Percentiles rank a stretch among this genome's conserved stretches.
These are phyloP conservation scores for Penicillium ucsense DNA, from an alignment of 495 filamentous ascomycete species.

Conservation along the genomic window DNA sequence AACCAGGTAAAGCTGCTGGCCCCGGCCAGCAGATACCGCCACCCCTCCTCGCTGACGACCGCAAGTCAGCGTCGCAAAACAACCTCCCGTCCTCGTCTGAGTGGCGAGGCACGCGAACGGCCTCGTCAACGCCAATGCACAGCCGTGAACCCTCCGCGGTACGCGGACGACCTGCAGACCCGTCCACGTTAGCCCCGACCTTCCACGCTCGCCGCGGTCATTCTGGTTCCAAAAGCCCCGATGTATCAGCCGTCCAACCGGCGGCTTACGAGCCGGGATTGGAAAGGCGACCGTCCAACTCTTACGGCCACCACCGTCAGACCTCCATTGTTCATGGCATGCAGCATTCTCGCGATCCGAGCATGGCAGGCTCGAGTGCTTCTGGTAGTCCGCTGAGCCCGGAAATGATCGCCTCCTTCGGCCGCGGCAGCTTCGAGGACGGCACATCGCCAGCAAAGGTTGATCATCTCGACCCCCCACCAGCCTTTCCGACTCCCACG, in stretches of 20 bases:
- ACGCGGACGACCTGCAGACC: constrained; percentile 34
- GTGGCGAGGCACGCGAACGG: constrained; percentile 30
- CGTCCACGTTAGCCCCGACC: constrained; percentile 29
- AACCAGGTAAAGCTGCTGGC: constrained; percentile 33
- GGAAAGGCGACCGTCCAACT: constrained; percentile 59
- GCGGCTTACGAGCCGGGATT: constrained; percentile 44
- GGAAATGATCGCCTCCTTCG: constrained; percentile 66
- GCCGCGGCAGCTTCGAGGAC: constrained; percentile 25
- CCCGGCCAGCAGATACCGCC: constrained; percentile 30
- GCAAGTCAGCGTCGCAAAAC: constrained; percentile 33
- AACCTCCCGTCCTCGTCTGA: constrained; percentile 31
- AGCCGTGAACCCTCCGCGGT: constrained; percentile 36
- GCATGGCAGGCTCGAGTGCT: constrained; percentile 50
- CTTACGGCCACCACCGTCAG: constrained; percentile 86
- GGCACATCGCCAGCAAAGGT: constrained; percentile 11
- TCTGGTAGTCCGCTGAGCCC: constrained; percentile 74
- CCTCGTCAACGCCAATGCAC: constrained; percentile 43
- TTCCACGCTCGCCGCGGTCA: constrained; percentile 39
- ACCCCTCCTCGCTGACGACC: constrained; percentile 39
- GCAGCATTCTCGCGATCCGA: constrained; percentile 86
- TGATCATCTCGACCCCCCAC: constrained; percentile 25
- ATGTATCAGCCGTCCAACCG: constrained; percentile 29
- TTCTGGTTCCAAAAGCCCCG: constrained; percentile 48
- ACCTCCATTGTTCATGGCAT: constrained; percentile 91
- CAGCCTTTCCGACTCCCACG: constrained; percentile 15